phyloP scores from a whole-genome alignment of 2,329 filamentous ascomycete species.

The Ascochyta pisi region DNA sequence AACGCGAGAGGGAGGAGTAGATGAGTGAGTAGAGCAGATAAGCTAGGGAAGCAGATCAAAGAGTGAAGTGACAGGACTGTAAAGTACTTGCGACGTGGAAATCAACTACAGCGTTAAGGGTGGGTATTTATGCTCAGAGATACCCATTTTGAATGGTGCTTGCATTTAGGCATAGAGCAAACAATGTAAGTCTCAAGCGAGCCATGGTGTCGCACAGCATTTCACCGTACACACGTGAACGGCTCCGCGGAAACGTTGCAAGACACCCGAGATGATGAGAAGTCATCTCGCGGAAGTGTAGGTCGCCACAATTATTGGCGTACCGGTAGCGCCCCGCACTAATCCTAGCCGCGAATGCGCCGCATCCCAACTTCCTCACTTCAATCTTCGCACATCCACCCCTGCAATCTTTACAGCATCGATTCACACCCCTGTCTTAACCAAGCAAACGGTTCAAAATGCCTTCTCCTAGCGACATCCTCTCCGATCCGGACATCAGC shows the following conservation, averaged over 20 bases:
- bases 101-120: no score
- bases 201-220: background rate
- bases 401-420: conserved; percentile 9
- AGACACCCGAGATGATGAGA: background rate
- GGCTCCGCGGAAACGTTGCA: background rate
- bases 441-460: conserved; percentile 22
- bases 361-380: conserved; percentile 22
- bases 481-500: conserved; percentile 61
- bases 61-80: background rate
- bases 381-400: conserved; percentile 3
- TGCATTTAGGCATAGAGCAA: background rate
- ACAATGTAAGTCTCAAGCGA: background rate
- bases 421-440: background rate
- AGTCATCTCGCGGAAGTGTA: background rate
- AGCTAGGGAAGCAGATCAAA: background rate
- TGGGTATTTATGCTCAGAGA: background rate
- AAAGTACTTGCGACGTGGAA: background rate
- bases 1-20: background rate
- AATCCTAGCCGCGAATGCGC: conserved; percentile 14
- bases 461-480: conserved; percentile 40
- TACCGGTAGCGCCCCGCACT: conserved; percentile 11
- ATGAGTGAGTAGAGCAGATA: background rate
- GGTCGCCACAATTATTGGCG: conserved; percentile 11
- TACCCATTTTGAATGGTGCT: background rate
- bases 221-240: background rate